A percentile compares a stretch with the other conserved stretches of the same genome.
Evolutionary conservation across 169 alveolate genomes (phyloP).

Genomic region (Cryptosporidium felis): DNA sequence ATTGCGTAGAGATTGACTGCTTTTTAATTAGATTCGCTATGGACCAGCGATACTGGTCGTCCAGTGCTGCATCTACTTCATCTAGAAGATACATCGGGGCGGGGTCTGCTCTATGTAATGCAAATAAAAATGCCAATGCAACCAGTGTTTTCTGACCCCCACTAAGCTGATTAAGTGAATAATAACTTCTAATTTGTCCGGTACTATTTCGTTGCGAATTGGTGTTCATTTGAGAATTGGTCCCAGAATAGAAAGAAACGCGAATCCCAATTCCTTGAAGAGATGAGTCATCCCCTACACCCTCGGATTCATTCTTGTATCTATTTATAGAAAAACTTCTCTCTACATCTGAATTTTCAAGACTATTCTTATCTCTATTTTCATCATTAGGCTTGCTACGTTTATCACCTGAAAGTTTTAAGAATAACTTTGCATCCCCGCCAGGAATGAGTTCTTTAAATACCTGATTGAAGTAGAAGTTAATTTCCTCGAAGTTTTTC

Average conservation of each 20-base stretch:
- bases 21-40: constrained; percentile 63
- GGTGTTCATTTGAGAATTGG: not conserved
- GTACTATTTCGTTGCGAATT: not conserved
- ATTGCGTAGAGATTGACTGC: constrained; percentile 57
- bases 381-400: not conserved
- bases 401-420: constrained; percentile 19
- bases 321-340: not conserved
- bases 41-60: constrained; percentile 75
- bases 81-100: constrained; percentile 79
- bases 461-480: constrained; percentile 72
- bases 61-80: constrained; percentile 81
- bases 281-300: no score
- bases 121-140: constrained; percentile 77
- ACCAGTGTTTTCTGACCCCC: constrained; percentile 83
- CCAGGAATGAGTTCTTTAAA: constrained; percentile 77
- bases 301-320: not conserved
- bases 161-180: constrained; percentile 55
- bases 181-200: not conserved
- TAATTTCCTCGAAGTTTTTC: constrained; percentile 72
- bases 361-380: not conserved
- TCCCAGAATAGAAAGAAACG: constrained; percentile 39
- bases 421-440: constrained; percentile 77
- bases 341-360: not conserved
- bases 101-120: constrained; percentile 77
- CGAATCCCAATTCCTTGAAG: constrained; percentile 46